Evolutionary conservation across 1,284 basidiomycete species (phyloP).

Genomic region (Gymnopus androsaceus): DNA sequence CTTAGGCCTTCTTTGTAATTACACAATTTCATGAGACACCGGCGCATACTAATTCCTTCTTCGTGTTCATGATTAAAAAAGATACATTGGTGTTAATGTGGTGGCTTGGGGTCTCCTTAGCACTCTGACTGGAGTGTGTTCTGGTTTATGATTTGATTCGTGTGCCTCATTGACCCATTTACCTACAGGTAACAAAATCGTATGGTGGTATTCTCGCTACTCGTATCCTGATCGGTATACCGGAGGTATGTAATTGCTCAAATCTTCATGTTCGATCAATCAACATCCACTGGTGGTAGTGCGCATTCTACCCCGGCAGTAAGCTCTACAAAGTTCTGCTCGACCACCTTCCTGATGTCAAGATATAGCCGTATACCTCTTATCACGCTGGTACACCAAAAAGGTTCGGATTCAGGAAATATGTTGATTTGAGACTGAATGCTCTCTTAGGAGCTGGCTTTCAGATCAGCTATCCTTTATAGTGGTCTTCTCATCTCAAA

Average conservation of each 20-base stretch:
- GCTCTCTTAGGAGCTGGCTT: constrained; percentile 54
- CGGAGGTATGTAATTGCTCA: constrained; percentile 42
- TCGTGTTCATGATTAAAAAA: too few species aligned
- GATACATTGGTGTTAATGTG: constrained; percentile 62
- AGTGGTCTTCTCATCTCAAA: constrained; percentile 72
- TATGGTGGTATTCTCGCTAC: constrained; percentile 60
- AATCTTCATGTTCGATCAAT: neutral
- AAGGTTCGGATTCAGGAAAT: constrained; percentile 40
- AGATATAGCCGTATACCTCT: constrained; percentile 48
- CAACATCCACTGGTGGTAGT: constrained; percentile 28
- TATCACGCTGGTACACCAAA: constrained; percentile 68
- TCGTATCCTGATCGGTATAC: constrained; percentile 64
- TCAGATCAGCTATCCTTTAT: constrained; percentile 72
- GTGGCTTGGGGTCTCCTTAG: constrained; percentile 67
- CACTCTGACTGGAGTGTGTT: constrained; percentile 57
- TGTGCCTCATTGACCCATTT: neutral
- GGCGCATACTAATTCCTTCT: too few species aligned
- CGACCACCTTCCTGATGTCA: neutral
- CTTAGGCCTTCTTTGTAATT: constrained; percentile 60
- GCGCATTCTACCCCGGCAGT: constrained; percentile 63
- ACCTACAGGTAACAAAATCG: constrained; percentile 50
- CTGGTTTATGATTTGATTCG: neutral
- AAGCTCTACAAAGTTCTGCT: neutral
- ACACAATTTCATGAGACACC: too few species aligned
- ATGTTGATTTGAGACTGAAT: neutral